Percentiles rank a stretch among this genome's conserved stretches.
Conservation (phyloP, 2,329 filamentous ascomycete species). For the Paraphoma chrysanthemicola region DNA sequence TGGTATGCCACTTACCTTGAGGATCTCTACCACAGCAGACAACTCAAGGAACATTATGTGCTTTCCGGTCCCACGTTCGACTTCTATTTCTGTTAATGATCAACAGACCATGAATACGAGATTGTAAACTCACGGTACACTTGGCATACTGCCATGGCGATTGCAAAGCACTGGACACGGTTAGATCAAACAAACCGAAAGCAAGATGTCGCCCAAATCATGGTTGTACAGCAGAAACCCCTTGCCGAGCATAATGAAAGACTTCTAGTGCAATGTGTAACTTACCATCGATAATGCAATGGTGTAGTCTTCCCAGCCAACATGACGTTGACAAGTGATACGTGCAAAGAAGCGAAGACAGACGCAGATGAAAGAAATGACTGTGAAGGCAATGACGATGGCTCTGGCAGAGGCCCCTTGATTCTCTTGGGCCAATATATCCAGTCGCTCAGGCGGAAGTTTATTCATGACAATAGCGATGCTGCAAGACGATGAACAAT, state of each 20-base stretch:
- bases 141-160: neutral
- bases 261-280: neutral
- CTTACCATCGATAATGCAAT: neutral
- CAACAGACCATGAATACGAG: neutral
- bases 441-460: conserved; percentile 23
- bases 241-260: too few species aligned
- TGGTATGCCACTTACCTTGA: neutral
- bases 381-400: conserved; percentile 12
- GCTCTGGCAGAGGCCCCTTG: conserved; percentile 18
- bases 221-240: too few species aligned
- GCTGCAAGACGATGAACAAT: neutral
- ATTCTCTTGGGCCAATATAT: conserved; percentile 22
- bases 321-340: neutral
- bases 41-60: neutral
- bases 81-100: neutral
- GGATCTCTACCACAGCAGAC: neutral
- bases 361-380: neutral
- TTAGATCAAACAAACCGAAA: neutral
- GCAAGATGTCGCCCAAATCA: neutral
- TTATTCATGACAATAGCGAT: conserved; percentile 17
- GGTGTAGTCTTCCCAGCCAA: neutral
- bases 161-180: neutral
- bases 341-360: neutral
- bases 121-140: neutral
- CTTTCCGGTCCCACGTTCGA: neutral